Base-by-base conservation (phyloP, 2,329 filamentous ascomycete species). In the Akanthomyces dipterigenus region DNA sequence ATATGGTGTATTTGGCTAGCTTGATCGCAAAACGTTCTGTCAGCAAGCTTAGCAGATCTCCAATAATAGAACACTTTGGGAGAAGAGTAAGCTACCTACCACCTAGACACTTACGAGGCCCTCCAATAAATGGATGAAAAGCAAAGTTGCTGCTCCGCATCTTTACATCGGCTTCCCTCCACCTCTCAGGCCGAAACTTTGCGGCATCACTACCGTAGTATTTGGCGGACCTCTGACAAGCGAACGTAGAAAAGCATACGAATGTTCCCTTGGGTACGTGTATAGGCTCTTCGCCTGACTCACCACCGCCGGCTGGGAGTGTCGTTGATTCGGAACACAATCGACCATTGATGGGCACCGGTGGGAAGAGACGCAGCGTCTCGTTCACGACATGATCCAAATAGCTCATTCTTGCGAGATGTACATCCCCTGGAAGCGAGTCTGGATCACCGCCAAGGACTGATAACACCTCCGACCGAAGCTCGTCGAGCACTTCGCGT, bases 111-210 rank as follows among this genome's bases (percentile, higher is more conserved):
- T 56, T 63, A 43, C 61, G 61, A 16, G 61, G 61, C 5, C 61
- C 61, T 42, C 61, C 61, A 16, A 63, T 55, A 24, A 63, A 63
- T 12, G 61, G 55, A 40, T 63, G 61, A 45, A 63, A 63, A 36
- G 61, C 60, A 18, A 63, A 63, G 26, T 63, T 31, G 6, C 26
- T 55, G 18, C 24, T 63, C 16, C 61, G 56, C 20, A 34, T 8
- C 22, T 45, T 55, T 20, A 34, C 55, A 36, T 42, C 36, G 2
- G n/a, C 26, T 16, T 60, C 48, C 20, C n/a, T 20, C 56, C 56
- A 60, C 26, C 56, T 31, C 24, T 60, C 56, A 6, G 56, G 56
- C 9, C 56, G 46, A 45, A 60, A 60, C 12, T 45, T 28, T 34
- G 20, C 45, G 3, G 48, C 56, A 36, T 60, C 56, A 9, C 38